Conservation (phyloP, 306 rosid species). For the Medicago truncatula region DNA sequence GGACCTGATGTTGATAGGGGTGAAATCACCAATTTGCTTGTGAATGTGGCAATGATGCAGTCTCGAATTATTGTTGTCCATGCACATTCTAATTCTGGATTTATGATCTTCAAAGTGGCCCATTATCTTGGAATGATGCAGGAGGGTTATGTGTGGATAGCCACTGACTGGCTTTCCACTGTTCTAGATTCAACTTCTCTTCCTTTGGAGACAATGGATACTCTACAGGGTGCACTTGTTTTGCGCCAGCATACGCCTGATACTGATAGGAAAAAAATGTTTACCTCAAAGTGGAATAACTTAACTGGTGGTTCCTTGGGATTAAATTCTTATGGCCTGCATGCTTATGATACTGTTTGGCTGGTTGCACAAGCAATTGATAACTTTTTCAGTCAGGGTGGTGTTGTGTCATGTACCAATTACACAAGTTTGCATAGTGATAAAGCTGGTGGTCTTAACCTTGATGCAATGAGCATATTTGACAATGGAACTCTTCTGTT, state of each 20-base stretch:
- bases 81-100: slow-evolving; percentile 73
- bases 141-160: slow-evolving; percentile 93
- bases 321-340: slow-evolving; percentile 79
- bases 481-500: slow-evolving; percentile 73
- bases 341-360: slow-evolving; percentile 93
- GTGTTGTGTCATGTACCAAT: slow-evolving; percentile 69
- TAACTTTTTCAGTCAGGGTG: slow-evolving; percentile 72
- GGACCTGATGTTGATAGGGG: slow-evolving; percentile 47
- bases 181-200: slow-evolving; percentile 69
- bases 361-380: slow-evolving; percentile 80
- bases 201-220: slow-evolving; percentile 53
- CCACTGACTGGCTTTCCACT: slow-evolving; percentile 90
- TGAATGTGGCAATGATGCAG: slow-evolving; percentile 74
- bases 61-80: slow-evolving; percentile 90
- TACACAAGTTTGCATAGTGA: slow-evolving; percentile 56
- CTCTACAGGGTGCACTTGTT: slow-evolving; percentile 77
- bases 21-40: slow-evolving; percentile 70
- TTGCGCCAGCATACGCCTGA: slow-evolving; percentile 87
- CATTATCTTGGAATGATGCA: slow-evolving; percentile 78
- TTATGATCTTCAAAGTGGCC: slow-evolving; percentile 70
- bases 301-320: slow-evolving; percentile 76
- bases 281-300: slow-evolving; percentile 79
- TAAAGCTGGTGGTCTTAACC: slow-evolving; percentile 61
- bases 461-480: slow-evolving; percentile 85
- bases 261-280: slow-evolving; percentile 67